Base-by-base conservation (phyloP, 148 eudicot genomes). In the Hydrangea macrophylla region DNA sequence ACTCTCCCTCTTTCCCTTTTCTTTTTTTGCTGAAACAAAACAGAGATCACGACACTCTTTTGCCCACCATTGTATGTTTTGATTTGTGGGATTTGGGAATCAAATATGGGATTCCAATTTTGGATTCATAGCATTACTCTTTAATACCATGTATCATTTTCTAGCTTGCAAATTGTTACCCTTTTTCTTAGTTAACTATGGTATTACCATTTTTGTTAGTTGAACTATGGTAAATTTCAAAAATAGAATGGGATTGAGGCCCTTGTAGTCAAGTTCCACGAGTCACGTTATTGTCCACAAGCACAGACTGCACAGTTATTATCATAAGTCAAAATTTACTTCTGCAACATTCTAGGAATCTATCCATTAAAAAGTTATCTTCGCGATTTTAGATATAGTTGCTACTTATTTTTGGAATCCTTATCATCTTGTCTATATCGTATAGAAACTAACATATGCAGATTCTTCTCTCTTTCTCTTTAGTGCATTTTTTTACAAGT, bases 311-410 rank as follows among this genome's bases (percentile, higher is more conserved):
- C 25, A 39, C 42, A 18, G 54, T 62, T 65, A 45, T 62, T 2
- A 57, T 55, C 72, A 68, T 69, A 68, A 30, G 78, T 42, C 36
- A 55, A 61, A 25, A 69, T 12, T 44, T 63, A 58, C 65, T 15
- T 62, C 2, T 58, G 24, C 45, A 58, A 56, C 27, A 20, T 68
- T 70, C 51, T 75, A 75, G 69, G 72, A 69, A 75, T 68, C 56
- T 42, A 18, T 42, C 36, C n/a, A 48, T 35, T 37, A n/a, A 30
- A 31, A 53, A 32, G 27, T 25, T 66, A 50, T 30, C 39, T 42
- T 61, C 53, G 9, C 35, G 25, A 42, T 39, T 35, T 55, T n/a
- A 23, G 57, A 20, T 62, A 39, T 62, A 62, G 22, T 60, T 60
- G 20, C 54, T 27, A 28, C 56, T 13, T 62, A 68, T 67, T 48